Evolutionary conservation across 2,329 filamentous ascomycete species (phyloP), one percentile per base, ranked within the genome.

Genomic region (Iodosphaeria phyllophila): DNA sequence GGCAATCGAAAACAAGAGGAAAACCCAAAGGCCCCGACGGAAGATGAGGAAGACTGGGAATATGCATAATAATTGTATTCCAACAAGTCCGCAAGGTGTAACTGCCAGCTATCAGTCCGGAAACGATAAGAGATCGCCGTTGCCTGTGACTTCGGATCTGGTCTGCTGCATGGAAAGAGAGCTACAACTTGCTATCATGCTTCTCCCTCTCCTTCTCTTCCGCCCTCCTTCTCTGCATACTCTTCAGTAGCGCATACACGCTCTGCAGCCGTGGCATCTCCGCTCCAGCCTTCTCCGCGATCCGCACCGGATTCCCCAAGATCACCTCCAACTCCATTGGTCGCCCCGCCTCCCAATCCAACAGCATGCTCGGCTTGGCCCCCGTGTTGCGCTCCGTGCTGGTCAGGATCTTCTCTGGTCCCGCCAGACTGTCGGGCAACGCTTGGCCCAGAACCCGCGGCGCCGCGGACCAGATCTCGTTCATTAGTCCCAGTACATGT

Each of bases 311-410:
- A 40, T 79, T 78, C 2, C 74, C 74, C 13, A 79, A 42, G 20
- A 79, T 76, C 18, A 76, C 74, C 47, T 79, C 74, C 25, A 79
- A 43, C 52, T 80, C 74, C 57, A 79, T 58, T 20, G 60, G 60
- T 39, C 67, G 57, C 0, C 68, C 66, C 2, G 55, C 58, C 44
- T 75, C 69, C 70, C 72, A 78, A 40, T 79, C 74, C 9, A 73
- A 46, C 36, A 75, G 51, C 74, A 79, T 79, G 35, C 64, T 70
- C 15, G 65, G 65, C 36, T 64, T 61, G 11, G 66, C 69, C 1
- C 72, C 73, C 17, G 56, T 62, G 35, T 77, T 77, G 32, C 60
- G 54, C 46, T 65, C 60, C 16, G 64, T 77, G 36, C 66, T 74
- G 27, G 51, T 51, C 20, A 78, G 43, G 15, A 76, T 73, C 36